Percentiles rank a stretch among this genome's conserved stretches.
phyloP scores from a whole-genome alignment of 1,284 basidiomycete species.

The Moesziomyces sp. region DNA sequence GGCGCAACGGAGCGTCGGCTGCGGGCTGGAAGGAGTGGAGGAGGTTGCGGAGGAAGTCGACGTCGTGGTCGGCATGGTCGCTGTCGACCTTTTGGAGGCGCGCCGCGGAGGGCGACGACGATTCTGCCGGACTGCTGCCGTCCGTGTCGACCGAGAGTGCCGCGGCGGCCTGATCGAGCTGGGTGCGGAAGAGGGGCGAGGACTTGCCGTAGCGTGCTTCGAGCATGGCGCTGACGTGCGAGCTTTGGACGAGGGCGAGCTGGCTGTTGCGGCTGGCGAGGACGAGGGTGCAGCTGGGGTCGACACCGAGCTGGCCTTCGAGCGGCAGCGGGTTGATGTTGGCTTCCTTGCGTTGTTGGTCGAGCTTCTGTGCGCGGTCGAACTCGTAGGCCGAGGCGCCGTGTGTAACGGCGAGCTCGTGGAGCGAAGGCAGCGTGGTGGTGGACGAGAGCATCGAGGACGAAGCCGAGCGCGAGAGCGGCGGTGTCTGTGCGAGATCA shows the following conservation, averaged over 20 bases:
- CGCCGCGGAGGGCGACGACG: conserved; percentile 8
- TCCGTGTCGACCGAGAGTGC: conserved; percentile 2
- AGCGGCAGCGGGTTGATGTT: conserved; percentile 59
- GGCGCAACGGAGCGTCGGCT: conserved; percentile 20
- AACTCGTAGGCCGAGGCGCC: conserved; percentile 37
- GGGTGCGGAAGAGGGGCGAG: conserved; percentile 54
- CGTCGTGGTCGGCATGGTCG: conserved; percentile 29
- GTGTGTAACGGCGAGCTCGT: conserved; percentile 44
- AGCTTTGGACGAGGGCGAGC: conserved; percentile 60
- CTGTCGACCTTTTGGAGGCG: conserved; percentile 29
- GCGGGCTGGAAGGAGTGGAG: conserved; percentile 21
- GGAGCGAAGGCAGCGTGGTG: conserved; percentile 31
- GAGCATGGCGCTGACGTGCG: conserved; percentile 61
- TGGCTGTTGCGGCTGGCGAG: conserved; percentile 62
- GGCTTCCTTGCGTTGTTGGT: conserved; percentile 47
- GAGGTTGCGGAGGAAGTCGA: conserved; percentile 23
- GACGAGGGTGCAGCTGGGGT: conserved; percentile 57
- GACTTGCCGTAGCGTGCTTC: conserved; percentile 53
- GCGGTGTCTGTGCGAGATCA: conserved; percentile 55
- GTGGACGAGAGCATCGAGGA: conserved; percentile 38
- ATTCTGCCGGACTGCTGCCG: conserved; percentile 1
- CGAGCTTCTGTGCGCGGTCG: conserved; percentile 42
- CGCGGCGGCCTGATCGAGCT: conserved; percentile 5
- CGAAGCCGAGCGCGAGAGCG: conserved; percentile 49
- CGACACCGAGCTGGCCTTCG: conserved; percentile 40